These are phyloP conservation scores for Tylopilus sp. DNA, from an alignment of 1,284 basidiomycete species.

Conservation along the genomic window DNA sequence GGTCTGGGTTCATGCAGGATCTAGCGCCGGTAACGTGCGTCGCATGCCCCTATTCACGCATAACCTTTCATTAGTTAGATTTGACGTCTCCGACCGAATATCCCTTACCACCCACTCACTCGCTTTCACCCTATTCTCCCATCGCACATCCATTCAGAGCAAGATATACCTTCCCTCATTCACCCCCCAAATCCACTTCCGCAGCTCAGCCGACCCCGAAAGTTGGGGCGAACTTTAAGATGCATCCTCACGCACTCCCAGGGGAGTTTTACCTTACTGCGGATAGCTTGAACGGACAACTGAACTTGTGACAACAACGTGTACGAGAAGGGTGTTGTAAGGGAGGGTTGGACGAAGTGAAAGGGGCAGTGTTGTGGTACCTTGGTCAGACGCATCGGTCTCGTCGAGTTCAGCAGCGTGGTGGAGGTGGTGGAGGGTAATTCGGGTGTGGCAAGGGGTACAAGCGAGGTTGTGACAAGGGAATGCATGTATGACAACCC, in stretches of 20 bases:
- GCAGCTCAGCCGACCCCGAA: background rate
- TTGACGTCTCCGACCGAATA: constrained; percentile 17
- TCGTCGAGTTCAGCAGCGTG: background rate
- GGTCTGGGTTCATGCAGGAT: constrained; percentile 9
- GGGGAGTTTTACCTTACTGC: constrained; percentile 48
- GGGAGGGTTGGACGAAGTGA: background rate
- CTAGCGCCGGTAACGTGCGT: background rate
- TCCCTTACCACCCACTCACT: constrained; percentile 21
- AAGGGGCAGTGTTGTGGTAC: background rate
- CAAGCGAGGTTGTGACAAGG: background rate
- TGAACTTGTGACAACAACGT: background rate
- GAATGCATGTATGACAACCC: no score
- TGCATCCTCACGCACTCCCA: constrained; percentile 41
- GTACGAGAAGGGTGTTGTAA: background rate
- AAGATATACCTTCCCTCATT: constrained; percentile 19
- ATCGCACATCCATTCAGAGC: constrained; percentile 17
- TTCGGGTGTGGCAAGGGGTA: background rate
- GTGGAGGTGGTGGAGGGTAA: background rate
- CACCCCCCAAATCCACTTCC: background rate
- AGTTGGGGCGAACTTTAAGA: constrained; percentile 6
- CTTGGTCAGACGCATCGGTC: background rate
- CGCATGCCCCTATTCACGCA: background rate
- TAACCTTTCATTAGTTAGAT: background rate
- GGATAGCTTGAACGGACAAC: background rate
- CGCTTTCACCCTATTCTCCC: constrained; percentile 22